phyloP scores from a whole-genome alignment of 345 rosid genomes.

The Euphorbia tirucalli region DNA sequence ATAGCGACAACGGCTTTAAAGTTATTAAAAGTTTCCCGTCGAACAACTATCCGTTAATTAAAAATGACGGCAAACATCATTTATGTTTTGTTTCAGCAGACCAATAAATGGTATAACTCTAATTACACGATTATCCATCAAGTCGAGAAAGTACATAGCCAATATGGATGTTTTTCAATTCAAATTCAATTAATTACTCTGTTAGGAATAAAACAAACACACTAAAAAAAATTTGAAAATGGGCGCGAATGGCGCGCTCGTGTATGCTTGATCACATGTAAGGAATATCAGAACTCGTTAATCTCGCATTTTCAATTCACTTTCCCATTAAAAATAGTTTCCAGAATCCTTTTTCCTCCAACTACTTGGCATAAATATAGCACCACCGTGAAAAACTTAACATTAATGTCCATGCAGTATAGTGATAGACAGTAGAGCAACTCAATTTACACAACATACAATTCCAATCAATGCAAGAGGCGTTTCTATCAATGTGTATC shows the following conservation, averaged over 20 bases:
- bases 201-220: neutral
- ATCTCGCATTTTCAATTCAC: neutral
- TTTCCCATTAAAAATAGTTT: neutral
- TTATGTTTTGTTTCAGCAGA: neutral
- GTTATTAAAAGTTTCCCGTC: neutral
- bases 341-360: too few species aligned
- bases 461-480: neutral
- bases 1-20: neutral
- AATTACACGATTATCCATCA: neutral
- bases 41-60: neutral
- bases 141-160: neutral
- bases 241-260: neutral
- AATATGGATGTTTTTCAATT: conserved; percentile 5
- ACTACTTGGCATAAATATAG: neutral
- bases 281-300: neutral
- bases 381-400: neutral
- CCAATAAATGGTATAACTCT: neutral
- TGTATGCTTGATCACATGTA: neutral
- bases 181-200: conserved; percentile 2
- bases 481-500: too few species aligned
- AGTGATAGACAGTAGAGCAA: neutral
- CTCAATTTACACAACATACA: neutral
- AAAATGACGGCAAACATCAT: neutral
- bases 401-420: neutral
- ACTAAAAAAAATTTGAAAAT: neutral